phyloP scores from a whole-genome alignment of 2,329 filamentous ascomycete species.

The Beauveria asiatica region DNA sequence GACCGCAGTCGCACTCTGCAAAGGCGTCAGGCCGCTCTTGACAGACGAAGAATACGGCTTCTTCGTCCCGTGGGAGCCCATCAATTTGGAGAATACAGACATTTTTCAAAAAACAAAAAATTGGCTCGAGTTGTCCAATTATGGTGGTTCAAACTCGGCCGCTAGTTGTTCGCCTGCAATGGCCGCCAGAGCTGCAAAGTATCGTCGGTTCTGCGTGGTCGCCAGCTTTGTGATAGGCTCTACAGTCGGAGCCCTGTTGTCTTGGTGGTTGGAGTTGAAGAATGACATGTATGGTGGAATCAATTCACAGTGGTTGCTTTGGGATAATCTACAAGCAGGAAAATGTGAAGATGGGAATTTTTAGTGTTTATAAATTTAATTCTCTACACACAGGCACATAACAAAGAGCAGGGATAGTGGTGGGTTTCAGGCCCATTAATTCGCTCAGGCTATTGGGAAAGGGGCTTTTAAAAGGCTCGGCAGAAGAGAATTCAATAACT shows the following conservation, averaged over 20 bases:
- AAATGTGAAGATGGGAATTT: not conserved
- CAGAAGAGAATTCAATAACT: not conserved
- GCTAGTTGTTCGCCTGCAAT: conserved; percentile 8
- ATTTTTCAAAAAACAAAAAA: not conserved
- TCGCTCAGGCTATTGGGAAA: not conserved
- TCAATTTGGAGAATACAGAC: not conserved
- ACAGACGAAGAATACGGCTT: not conserved
- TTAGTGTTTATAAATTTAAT: conserved; percentile 4
- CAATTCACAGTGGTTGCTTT: not conserved
- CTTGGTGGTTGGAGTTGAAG: not conserved
- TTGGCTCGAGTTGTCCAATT: not conserved
- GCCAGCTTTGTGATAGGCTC: conserved; percentile 11
- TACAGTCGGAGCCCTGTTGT: conserved; percentile 2
- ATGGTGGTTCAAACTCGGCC: conserved; percentile 11
- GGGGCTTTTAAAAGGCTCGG: not conserved
- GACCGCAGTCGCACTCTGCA: not conserved
- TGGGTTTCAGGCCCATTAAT: not conserved
- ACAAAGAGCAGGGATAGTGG: no score
- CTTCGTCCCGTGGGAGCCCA: not conserved
- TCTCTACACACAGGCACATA: no score
- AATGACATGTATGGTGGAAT: conserved; percentile 1
- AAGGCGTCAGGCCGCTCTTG: not conserved
- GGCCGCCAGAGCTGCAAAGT: conserved; percentile 10
- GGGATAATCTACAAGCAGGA: not conserved
- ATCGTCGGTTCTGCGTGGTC: conserved; percentile 7